Base-by-base conservation (phyloP, 306 rosid species). In the Trifolium fragiferum region DNA sequence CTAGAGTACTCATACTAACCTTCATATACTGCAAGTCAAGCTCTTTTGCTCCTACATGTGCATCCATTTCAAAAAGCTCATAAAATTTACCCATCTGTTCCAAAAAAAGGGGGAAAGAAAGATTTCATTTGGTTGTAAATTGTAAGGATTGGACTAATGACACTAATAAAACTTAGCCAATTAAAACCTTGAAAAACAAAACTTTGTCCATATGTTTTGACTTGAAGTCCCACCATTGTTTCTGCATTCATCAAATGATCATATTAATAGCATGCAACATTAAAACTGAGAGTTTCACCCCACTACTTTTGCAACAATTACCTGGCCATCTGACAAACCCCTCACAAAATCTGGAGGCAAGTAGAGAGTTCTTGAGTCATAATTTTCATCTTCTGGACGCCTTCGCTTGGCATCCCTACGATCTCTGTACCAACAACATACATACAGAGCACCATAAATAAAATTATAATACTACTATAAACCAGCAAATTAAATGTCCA, bases 201-300 rank as follows among this genome's bases (percentile, higher is more conserved):
- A 94, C 95, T 85, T 94, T 94, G 81, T 92, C 97, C 97, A 94
- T 89, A 71, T 92, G 95, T 78, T 89, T 87, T 46, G 99, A 87
- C 92, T 94, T 94, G 85, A 94, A 94, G 66, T 92, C 99, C 99
- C 97, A 92, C 99, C 99, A 94, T 85, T 94, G 97, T 77, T 84
- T 94, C 99, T 94, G 85, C 59, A 76, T 53, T 55, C 77, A 82
- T 66, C 68, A 79, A 30, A 44, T 40, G 10, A 64, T 54, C 58
- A 77, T 4, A 76, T 74, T 60, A 80, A 83, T 46, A 18, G 30
- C 62, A 80, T 76, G 70, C 70, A 68, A 51, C 72, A 57, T 20
- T 14, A 41, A 61, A 33, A 43, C 76, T 65, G 40, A 74, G 20
- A 72, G 27, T 61, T 30, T 8, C 70, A 20, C 16, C 55, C 70